Percentiles rank a stretch among this genome's conserved stretches.
Evolutionary conservation across 2,329 filamentous ascomycete species (phyloP).

Genomic region (Fusarium longipes): DNA sequence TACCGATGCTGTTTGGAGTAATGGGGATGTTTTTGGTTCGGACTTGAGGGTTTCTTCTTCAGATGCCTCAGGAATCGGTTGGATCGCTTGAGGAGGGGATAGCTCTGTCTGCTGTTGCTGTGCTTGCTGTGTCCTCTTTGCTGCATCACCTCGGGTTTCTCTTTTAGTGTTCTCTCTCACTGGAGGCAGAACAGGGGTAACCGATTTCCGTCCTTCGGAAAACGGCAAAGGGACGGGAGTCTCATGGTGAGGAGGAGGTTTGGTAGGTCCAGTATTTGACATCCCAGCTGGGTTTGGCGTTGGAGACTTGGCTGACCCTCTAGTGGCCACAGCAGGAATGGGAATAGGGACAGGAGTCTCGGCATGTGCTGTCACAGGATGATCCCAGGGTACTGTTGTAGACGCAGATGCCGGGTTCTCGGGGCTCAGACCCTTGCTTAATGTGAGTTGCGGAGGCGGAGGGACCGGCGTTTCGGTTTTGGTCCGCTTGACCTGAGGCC

Average conservation of each 20-base stretch:
- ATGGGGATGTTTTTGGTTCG: conserved; percentile 33
- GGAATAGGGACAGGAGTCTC: conserved; percentile 59
- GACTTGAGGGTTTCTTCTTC: conserved; percentile 38
- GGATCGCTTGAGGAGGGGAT: conserved; percentile 10
- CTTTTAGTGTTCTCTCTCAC: conserved; percentile 52
- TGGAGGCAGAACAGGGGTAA: conserved; percentile 50
- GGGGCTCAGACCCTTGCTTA: conserved; percentile 45
- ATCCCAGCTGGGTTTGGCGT: conserved; percentile 43
- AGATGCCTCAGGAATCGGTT: conserved; percentile 11
- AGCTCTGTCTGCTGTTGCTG: conserved; percentile 35
- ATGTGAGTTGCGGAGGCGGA: conserved; percentile 54
- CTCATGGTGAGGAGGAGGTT: conserved; percentile 47
- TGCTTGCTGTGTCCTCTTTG: conserved; percentile 56
- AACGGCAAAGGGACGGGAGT: conserved; percentile 54
- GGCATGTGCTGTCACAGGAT: conserved; percentile 43
- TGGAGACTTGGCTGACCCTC: conserved; percentile 50
- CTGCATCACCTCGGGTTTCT: conserved; percentile 59
- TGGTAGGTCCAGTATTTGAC: conserved; percentile 48
- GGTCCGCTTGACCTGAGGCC: conserved; percentile 61
- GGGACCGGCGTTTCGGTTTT: conserved; percentile 70
- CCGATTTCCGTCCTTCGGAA: conserved; percentile 49
- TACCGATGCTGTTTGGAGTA: conserved; percentile 39
- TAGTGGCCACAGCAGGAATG: conserved; percentile 45
- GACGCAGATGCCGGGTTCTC: conserved; percentile 37
- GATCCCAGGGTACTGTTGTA: conserved; percentile 35